phyloP scores from a whole-genome alignment of 2,329 filamentous ascomycete species.

The Alternaria burnsii region DNA sequence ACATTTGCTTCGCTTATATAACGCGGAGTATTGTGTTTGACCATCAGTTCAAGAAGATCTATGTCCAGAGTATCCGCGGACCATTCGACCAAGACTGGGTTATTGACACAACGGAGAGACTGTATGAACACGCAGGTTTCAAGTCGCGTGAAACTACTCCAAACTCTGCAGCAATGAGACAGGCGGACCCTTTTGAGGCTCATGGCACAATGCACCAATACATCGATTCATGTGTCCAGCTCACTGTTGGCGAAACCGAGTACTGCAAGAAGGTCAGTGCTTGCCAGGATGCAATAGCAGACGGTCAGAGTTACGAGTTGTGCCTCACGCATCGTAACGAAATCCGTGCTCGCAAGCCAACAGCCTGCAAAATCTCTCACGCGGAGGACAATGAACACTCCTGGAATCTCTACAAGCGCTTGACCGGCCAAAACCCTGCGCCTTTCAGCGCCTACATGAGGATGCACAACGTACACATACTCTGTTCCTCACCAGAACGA shows the following conservation, averaged over 20 bases:
- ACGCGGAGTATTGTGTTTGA: conserved; percentile 81
- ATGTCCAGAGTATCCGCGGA: conserved; percentile 72
- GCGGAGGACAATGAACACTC: conserved; percentile 44
- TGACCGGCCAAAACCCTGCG: conserved; percentile 77
- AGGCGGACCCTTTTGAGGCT: conserved; percentile 43
- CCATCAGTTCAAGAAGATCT: conserved; percentile 67
- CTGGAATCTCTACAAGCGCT: conserved; percentile 76
- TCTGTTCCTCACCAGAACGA: conserved; percentile 87
- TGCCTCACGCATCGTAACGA: conserved; percentile 81
- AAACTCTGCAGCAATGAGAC: conserved; percentile 33
- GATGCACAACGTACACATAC: conserved; percentile 69
- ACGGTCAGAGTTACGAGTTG: conserved; percentile 85
- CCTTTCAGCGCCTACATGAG: conserved; percentile 86
- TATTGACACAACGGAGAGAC: conserved; percentile 39
- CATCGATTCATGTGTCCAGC: conserved; percentile 31
- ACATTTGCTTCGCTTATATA: conserved; percentile 79
- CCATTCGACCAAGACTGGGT: conserved; percentile 58
- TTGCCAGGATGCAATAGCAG: conserved; percentile 76
- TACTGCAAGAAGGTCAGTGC: conserved; percentile 73
- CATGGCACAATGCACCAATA: conserved; percentile 39
- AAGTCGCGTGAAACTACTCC: conserved; percentile 45
- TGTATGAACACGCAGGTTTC: conserved; percentile 40
- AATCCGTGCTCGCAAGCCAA: conserved; percentile 56
- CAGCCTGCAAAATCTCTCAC: conserved; percentile 39
- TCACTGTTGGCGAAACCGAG: conserved; percentile 21